These are phyloP conservation scores for Trichoderma gamsii DNA, from an alignment of 495 filamentous ascomycete species.

Conservation along the genomic window DNA sequence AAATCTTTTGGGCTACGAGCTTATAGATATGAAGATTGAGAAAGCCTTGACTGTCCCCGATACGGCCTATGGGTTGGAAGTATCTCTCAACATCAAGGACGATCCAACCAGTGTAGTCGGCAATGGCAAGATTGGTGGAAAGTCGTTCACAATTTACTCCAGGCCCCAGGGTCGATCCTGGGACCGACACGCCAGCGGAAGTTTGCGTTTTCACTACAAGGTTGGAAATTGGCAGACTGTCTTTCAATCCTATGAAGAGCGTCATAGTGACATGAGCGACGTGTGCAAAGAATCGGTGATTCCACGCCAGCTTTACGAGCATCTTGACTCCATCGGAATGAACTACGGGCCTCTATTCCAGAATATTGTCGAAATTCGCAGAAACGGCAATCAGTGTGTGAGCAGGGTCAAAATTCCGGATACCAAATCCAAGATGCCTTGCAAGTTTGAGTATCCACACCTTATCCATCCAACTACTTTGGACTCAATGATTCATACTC, in stretches of 20 bases:
- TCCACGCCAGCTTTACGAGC: slow-evolving; percentile 27
- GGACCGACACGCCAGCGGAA: slow-evolving; percentile 25
- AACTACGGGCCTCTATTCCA: slow-evolving; percentile 46
- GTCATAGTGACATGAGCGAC: not conserved
- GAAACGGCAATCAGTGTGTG: slow-evolving; percentile 17
- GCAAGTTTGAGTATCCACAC: slow-evolving; percentile 34
- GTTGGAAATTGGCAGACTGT: slow-evolving; percentile 10
- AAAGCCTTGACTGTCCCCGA: slow-evolving; percentile 30
- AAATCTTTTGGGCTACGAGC: slow-evolving; percentile 43
- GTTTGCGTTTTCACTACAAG: slow-evolving; percentile 24
- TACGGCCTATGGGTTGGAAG: slow-evolving; percentile 21
- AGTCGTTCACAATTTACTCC: slow-evolving; percentile 26
- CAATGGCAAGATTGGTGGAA: not conserved
- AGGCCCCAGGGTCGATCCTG: slow-evolving; percentile 24
- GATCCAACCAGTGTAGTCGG: not conserved
- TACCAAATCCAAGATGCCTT: slow-evolving; percentile 36
- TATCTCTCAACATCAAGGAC: slow-evolving; percentile 22
- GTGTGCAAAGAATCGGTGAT: slow-evolving; percentile 18
- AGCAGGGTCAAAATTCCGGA: slow-evolving; percentile 30
- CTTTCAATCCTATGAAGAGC: not conserved
- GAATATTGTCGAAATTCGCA: slow-evolving; percentile 23
- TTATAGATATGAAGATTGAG: slow-evolving; percentile 18
- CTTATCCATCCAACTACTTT: slow-evolving; percentile 41
- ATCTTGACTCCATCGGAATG: slow-evolving; percentile 32
- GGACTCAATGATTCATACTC: slow-evolving; percentile 27